Percentiles rank a stretch among this genome's conserved stretches.
Evolutionary conservation across 1,139 yeast genomes (phyloP).

Genomic region (Saccharomycopsis phalli): DNA sequence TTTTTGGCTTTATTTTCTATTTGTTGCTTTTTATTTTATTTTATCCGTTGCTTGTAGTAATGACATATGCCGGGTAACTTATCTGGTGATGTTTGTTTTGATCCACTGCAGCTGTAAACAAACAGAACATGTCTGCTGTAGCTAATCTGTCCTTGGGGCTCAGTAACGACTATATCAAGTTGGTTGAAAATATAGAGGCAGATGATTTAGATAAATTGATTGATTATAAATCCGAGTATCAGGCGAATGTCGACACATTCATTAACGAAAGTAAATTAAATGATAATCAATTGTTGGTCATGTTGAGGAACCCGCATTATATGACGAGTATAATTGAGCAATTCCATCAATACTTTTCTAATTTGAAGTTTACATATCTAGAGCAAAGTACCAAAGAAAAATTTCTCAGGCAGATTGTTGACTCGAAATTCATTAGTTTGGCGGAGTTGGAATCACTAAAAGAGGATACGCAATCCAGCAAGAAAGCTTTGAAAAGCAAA

Average conservation of each 20-base stretch:
- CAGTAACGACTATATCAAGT: constrained; percentile 10
- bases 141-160: constrained; percentile 1
- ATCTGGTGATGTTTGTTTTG: no score
- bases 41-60: no score
- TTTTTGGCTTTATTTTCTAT: no score
- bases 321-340: constrained; percentile 14
- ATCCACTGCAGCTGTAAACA: no score
- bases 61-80: no score
- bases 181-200: constrained; percentile 10
- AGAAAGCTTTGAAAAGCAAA: constrained; percentile 11
- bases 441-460: constrained; percentile 14
- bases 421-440: constrained; percentile 15
- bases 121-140: neutral
- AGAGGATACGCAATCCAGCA: constrained; percentile 1
- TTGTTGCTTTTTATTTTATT: neutral
- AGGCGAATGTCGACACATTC: constrained; percentile 13
- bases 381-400: constrained; percentile 20
- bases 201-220: constrained; percentile 10
- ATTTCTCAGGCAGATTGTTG: constrained; percentile 16
- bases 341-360: constrained; percentile 17
- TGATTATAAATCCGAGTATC: constrained; percentile 16
- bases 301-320: constrained; percentile 11
- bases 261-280: neutral
- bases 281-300: constrained; percentile 8
- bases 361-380: constrained; percentile 19